Conservation (phyloP, 345 rosid genomes). For the Arabis hirsuta region DNA sequence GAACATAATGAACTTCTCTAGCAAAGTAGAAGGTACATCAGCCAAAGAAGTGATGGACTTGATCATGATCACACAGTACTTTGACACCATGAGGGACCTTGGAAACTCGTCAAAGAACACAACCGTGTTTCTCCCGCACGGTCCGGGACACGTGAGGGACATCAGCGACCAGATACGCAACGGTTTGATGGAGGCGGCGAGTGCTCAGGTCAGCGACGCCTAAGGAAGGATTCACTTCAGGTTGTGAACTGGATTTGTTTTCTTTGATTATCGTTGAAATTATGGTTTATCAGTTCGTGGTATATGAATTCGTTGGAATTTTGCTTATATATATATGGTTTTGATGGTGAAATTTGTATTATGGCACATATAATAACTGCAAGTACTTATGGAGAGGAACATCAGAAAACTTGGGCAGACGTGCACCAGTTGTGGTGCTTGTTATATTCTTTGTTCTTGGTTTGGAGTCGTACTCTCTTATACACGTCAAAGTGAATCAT, state of each 20-base stretch:
- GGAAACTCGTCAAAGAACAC: slow-evolving; percentile 94
- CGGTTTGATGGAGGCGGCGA: slow-evolving; percentile 86
- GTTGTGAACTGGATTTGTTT: slow-evolving; percentile 12
- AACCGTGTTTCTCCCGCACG: slow-evolving; percentile 92
- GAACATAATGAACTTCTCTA: slow-evolving; percentile 92
- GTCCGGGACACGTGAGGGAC: slow-evolving; percentile 97
- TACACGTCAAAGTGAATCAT: too few species aligned
- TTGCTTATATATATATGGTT: neutral
- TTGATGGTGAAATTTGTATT: slow-evolving; percentile 6
- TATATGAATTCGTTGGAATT: slow-evolving; percentile 6
- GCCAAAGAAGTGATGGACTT: slow-evolving; percentile 98
- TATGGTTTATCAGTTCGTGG: neutral
- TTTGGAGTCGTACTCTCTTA: too few species aligned
- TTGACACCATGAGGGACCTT: slow-evolving; percentile 91
- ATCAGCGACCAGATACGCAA: slow-evolving; percentile 82
- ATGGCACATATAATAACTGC: slow-evolving; percentile 24
- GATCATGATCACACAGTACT: slow-evolving; percentile 95
- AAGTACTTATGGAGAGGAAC: neutral
- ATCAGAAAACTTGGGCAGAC: neutral
- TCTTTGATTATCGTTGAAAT: slow-evolving; percentile 10
- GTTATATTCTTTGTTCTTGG: too few species aligned
- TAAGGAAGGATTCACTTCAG: slow-evolving; percentile 9
- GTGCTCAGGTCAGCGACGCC: slow-evolving; percentile 48
- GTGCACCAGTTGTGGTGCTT: neutral
- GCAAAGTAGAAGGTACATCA: slow-evolving; percentile 86